Evolutionary conservation across 2,329 filamentous ascomycete genomes (phyloP).

Genomic region (Pestalotiopsis sp.): DNA sequence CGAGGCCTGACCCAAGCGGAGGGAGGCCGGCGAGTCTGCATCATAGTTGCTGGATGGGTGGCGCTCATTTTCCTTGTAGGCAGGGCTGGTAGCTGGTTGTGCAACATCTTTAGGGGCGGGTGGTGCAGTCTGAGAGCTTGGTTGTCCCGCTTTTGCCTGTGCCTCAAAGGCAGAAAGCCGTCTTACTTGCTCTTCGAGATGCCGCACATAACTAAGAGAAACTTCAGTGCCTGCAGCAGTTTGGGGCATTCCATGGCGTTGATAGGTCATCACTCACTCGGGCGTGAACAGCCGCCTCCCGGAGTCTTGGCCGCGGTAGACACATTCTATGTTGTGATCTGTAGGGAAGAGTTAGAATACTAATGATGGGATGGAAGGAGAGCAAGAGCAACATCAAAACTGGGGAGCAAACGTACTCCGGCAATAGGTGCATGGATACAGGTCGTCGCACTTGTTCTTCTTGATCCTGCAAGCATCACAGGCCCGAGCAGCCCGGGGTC

Average conservation of each 20-base stretch:
- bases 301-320: slow-evolving; percentile 29
- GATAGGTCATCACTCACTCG: slow-evolving; percentile 18
- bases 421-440: slow-evolving; percentile 35
- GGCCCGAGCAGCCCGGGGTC: slow-evolving; percentile 46
- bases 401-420: slow-evolving; percentile 10
- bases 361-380: not conserved
- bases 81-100: slow-evolving; percentile 20
- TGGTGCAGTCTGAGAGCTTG: slow-evolving; percentile 11
- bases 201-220: slow-evolving; percentile 15
- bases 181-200: slow-evolving; percentile 26
- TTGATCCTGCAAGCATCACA: slow-evolving; percentile 49
- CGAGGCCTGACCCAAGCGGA: slow-evolving; percentile 1
- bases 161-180: slow-evolving; percentile 16
- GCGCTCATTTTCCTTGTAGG: slow-evolving; percentile 17
- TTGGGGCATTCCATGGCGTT: not conserved
- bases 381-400: not conserved
- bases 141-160: not conserved
- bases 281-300: slow-evolving; percentile 22
- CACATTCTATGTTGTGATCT: slow-evolving; percentile 28
- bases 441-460: slow-evolving; percentile 52
- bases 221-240: not conserved
- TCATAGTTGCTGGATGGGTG: not conserved
- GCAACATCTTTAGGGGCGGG: slow-evolving; percentile 9
- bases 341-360: not conserved
- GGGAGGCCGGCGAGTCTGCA: not conserved